Base-by-base conservation (phyloP, 352 stramenopile species). In the Pythium sp. region DNA sequence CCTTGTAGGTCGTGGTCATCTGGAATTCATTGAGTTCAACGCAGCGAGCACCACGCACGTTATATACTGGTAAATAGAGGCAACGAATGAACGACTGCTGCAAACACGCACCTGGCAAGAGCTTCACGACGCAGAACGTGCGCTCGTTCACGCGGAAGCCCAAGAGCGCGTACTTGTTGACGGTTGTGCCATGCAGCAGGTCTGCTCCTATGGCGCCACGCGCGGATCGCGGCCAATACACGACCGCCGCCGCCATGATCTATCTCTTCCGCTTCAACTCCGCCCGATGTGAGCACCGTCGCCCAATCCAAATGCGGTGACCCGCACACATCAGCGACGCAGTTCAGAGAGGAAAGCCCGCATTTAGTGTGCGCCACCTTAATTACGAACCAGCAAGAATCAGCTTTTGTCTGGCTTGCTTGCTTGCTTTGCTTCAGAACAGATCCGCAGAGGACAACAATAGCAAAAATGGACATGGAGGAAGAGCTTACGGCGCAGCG, bases 401-500 rank as follows among this genome's bases (percentile, higher is more conserved):
- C 41, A 58, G 18, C 24, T 26, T 26, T 26, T 26, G 24, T 12
- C 38, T 20, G 12, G 38, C 30, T 41, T 28, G 28, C 26, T 5
- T 38, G 41, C 41, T 36, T 9, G 4, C 5, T 49, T 38, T 32
- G 15, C 54, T 59, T 41, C 54, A 59, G 28, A 4, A 38, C 26
- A 36, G 6, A 49, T 49, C 43, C 43, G 15, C 54, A 58, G 34
- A n/a, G 38, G 24, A 53, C 38, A 56, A 46, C 6, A 22, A 15
- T 28, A 46, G 26, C 41, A 65, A n/a, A 8, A 64, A 63, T 64
- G 63, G 78, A 66, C 34, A 86, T 92, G 84, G 84, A 92, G 59
- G 82, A 90, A 62, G 84, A 92, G 71, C 72, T 92, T 26, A 78
- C 84, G 32, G 84, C 84, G 46, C 84, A 92, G 80, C 82, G 84